Base-by-base conservation (phyloP, 2,329 filamentous ascomycete genomes). In the Microcyclospora tardicrescens region DNA sequence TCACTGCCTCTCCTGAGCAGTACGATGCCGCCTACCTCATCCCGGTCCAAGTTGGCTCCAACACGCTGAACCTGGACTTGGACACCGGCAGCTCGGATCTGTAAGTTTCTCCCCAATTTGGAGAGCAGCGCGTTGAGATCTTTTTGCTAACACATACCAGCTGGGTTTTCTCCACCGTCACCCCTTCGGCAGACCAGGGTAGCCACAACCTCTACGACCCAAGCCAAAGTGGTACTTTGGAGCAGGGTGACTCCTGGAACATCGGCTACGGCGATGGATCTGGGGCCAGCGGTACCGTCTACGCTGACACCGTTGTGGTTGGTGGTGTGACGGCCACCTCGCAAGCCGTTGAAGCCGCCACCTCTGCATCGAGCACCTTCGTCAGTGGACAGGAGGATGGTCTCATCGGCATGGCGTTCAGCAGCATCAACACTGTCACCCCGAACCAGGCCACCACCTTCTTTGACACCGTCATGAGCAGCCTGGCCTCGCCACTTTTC, bases 21-120 rank as follows among this genome's bases (percentile, higher is more conserved):
- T 49, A 46, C 35, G 60, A 63, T 38, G 38, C 50, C 10, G 53
- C 37, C 28, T 62, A 62, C 46, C 56, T 62, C 10, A 58, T 52
- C 42, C 72, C 76, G 0, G 71, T 84, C 33, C 66, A 63, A 3
- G 63, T 83, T 43, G 81, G 79, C 35, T 60, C 69, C 53, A 74
- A 78, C 47, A 69, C 61, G 2, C 54, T 82, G 44, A 68, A 75
- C 41, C 54, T 84, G 43, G 77, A 82, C 52, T 68, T 84, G 43
- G 81, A 84, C 46, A 84, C 81, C 9, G 77, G 66, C 48, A 79
- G 65, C 44, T 66, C 74, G 30, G 77, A 80, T 59, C 70, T 80
- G 78, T 74, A 58, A 61, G 69, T 60, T 8, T 24, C 19, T 40
- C 34, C 19, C 16, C n/a, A 33, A 3, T 27, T 9, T 15, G 15